Conservation (phyloP, 2,329 filamentous ascomycete species). For the Knoxdaviesia proteae region DNA sequence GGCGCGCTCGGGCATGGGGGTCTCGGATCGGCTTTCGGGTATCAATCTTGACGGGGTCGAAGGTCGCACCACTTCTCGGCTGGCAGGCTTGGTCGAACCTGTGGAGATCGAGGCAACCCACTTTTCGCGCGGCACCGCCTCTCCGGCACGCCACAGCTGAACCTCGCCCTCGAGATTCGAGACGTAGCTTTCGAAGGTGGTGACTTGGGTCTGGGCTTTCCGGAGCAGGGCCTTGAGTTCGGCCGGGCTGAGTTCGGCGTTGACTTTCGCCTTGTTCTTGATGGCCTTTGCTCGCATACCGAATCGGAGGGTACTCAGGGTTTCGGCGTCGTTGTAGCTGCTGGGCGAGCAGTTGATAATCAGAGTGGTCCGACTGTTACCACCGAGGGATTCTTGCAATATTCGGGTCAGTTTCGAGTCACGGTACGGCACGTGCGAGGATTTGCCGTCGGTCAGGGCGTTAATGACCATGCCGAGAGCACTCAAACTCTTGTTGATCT, state of each 20-base stretch:
- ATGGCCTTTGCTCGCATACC: conserved; percentile 95
- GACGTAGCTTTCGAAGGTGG: conserved; percentile 75
- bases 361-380: conserved; percentile 93
- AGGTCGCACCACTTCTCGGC: conserved; percentile 20
- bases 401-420: conserved; percentile 97
- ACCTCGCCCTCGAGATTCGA: conserved; percentile 68
- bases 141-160: conserved; percentile 68
- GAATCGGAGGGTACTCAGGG: conserved; percentile 76
- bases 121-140: conserved; percentile 68
- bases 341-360: conserved; percentile 99
- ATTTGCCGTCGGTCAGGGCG: conserved; percentile 89
- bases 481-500: conserved; percentile 99
- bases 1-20: conserved; percentile 57
- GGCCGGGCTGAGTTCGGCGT: conserved; percentile 84
- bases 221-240: conserved; percentile 86
- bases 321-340: conserved; percentile 95
- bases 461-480: conserved; percentile 99
- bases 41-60: conserved; percentile 16
- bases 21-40: conserved; percentile 39
- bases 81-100: conserved; percentile 18
- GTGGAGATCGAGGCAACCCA: conserved; percentile 46
- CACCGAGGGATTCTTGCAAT: conserved; percentile 86
- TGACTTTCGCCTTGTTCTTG: conserved; percentile 99
- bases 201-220: conserved; percentile 78
- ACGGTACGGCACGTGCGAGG: conserved; percentile 84